Evolutionary conservation across 345 rosid species (phyloP).

Genomic region (Draba incana): DNA sequence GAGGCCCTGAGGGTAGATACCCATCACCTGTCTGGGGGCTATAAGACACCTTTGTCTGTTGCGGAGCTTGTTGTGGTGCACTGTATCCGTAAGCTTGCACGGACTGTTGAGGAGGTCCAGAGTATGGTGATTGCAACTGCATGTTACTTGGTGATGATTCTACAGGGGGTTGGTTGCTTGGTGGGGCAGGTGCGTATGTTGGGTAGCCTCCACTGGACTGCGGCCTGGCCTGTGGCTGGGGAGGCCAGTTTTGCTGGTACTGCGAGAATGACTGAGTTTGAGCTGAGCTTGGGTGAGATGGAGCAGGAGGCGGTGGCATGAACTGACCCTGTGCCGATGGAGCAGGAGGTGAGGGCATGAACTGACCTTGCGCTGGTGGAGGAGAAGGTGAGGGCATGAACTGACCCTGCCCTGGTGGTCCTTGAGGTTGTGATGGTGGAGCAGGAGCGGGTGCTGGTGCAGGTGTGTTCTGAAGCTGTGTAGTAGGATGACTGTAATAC

Average conservation of each 20-base stretch:
- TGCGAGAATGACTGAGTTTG: constrained; percentile 71
- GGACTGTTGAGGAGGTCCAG: constrained; percentile 73
- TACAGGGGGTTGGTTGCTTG: constrained; percentile 59
- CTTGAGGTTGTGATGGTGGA: constrained; percentile 42
- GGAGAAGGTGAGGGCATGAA: constrained; percentile 18
- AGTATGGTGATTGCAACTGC: constrained; percentile 73
- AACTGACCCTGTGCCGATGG: constrained; percentile 39
- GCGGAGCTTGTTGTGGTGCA: constrained; percentile 66
- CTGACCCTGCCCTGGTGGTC: constrained; percentile 37
- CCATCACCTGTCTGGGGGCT: constrained; percentile 67
- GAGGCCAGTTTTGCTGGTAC: constrained; percentile 56
- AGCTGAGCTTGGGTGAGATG: constrained; percentile 63
- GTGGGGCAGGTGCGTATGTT: constrained; percentile 62
- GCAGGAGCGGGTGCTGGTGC: constrained; percentile 40
- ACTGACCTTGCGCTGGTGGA: constrained; percentile 35
- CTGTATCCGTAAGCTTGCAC: constrained; percentile 80
- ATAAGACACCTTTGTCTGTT: constrained; percentile 65
- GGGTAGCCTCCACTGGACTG: constrained; percentile 62
- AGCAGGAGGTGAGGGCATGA: constrained; percentile 16
- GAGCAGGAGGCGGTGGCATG: constrained; percentile 38
- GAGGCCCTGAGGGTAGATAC: constrained; percentile 60
- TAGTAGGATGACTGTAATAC: constrained; percentile 65
- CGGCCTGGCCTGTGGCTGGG: constrained; percentile 79
- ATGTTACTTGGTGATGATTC: constrained; percentile 65
- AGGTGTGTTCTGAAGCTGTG: constrained; percentile 52